Conservation (phyloP, 306 rosid genomes). For the Fragaria vesca region DNA sequence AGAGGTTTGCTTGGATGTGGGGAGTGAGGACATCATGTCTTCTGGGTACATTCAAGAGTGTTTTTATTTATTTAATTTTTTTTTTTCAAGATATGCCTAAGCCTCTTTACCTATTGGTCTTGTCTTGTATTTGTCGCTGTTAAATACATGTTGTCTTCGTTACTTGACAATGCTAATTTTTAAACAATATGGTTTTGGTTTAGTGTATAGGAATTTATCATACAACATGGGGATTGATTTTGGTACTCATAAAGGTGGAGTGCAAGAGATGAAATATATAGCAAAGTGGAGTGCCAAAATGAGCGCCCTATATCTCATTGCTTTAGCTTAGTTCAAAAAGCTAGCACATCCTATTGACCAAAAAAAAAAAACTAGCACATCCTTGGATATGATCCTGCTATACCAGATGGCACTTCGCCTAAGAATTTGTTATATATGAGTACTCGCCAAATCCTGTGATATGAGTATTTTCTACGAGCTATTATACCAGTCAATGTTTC, state of each 20-base stretch:
- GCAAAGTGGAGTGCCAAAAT: not conserved
- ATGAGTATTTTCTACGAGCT: not conserved
- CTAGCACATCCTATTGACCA: not conserved
- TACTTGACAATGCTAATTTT: not conserved
- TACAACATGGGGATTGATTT: not conserved
- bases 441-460: not conserved
- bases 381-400: not conserved
- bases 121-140: not conserved
- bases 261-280: not conserved
- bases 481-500: not conserved
- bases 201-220: not conserved
- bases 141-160: not conserved
- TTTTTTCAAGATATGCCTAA: not conserved
- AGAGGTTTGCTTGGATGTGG: not conserved
- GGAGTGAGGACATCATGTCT: not conserved
- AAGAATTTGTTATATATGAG: not conserved
- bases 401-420: not conserved
- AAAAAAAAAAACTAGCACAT: not conserved
- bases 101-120: not conserved
- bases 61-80: not conserved
- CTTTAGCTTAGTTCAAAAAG: constrained; percentile 4
- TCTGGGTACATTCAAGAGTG: not conserved
- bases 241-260: not conserved
- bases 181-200: not conserved
- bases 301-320: not conserved